These are phyloP conservation scores for Scenedesmus sp. DNA, from an alignment of 163 green algal species.

Conservation along the genomic window DNA sequence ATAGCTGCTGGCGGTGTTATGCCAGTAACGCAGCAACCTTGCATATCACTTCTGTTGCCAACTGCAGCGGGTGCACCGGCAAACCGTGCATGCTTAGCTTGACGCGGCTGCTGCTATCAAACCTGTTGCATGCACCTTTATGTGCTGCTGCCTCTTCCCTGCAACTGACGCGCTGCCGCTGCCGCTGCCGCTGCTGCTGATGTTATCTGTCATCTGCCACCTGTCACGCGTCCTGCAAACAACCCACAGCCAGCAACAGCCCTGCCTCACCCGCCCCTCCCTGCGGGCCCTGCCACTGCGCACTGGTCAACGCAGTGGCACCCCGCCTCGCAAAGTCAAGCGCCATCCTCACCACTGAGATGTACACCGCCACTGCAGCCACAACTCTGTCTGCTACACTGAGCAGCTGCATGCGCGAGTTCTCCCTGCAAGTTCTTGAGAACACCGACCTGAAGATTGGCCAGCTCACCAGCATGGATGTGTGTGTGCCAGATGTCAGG, in stretches of 20 bases:
- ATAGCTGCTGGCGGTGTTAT: no score
- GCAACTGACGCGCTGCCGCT: neutral
- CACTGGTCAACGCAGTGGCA: constrained; percentile 12
- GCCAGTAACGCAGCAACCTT: no score
- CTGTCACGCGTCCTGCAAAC: neutral
- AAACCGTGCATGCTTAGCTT: no score
- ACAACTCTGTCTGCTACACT: neutral
- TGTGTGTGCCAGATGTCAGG: constrained; percentile 24
- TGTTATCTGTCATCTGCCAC: neutral
- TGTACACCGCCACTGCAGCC: constrained; percentile 15
- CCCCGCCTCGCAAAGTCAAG: neutral
- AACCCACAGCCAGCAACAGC: neutral
- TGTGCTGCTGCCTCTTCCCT: no score
- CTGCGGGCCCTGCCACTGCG: constrained; percentile 36
- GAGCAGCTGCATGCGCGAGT: constrained; percentile 29
- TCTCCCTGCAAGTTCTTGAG: constrained; percentile 30
- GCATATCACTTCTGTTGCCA: no score
- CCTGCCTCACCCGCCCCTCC: neutral
- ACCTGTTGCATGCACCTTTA: no score
- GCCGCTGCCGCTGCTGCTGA: neutral
- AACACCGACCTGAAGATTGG: constrained; percentile 25
- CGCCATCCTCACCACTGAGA: constrained; percentile 10
- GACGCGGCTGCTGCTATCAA: no score
- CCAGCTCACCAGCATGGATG: constrained; percentile 17
- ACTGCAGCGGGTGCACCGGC: no score